Evolutionary conservation across 1,284 basidiomycete species (phyloP).

Genomic region (Waitea zeae): DNA sequence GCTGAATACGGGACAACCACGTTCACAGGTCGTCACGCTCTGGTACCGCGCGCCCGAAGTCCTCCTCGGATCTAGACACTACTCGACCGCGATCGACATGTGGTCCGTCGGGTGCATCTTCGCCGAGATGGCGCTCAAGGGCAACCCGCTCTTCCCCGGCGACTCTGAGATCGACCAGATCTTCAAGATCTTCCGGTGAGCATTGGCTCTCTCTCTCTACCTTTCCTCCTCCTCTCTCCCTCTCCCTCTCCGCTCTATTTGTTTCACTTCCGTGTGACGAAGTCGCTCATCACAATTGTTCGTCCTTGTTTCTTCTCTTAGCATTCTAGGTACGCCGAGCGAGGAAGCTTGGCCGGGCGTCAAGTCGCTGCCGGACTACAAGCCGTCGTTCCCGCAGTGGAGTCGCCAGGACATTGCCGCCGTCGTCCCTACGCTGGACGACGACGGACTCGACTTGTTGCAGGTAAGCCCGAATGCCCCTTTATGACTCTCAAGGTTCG

Average conservation of each 20-base stretch:
- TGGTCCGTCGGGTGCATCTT: slow-evolving; percentile 96
- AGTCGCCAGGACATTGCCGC: slow-evolving; percentile 45
- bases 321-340: slow-evolving; percentile 88
- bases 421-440: slow-evolving; percentile 55
- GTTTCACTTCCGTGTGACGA: no score
- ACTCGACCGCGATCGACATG: slow-evolving; percentile 95
- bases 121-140: slow-evolving; percentile 82
- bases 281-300: no score
- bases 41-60: slow-evolving; percentile 99
- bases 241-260: slow-evolving; percentile 5
- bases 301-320: slow-evolving; percentile 20
- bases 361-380: slow-evolving; percentile 84
- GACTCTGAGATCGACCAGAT: slow-evolving; percentile 99
- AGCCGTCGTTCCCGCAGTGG: slow-evolving; percentile 95
- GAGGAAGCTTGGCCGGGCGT: slow-evolving; percentile 92
- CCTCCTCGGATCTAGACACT: slow-evolving; percentile 87
- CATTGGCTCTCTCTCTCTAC: not conserved
- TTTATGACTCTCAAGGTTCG: not conserved
- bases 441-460: slow-evolving; percentile 62
- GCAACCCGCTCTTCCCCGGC: slow-evolving; percentile 88
- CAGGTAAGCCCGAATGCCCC: slow-evolving; percentile 26
- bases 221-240: slow-evolving; percentile 1
- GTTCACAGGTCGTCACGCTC: slow-evolving; percentile 78
- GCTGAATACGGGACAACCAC: not conserved
- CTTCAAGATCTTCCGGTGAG: slow-evolving; percentile 93